phyloP scores from a whole-genome alignment of 2,329 filamentous ascomycete genomes.

The Trichoderma brevicompactum region DNA sequence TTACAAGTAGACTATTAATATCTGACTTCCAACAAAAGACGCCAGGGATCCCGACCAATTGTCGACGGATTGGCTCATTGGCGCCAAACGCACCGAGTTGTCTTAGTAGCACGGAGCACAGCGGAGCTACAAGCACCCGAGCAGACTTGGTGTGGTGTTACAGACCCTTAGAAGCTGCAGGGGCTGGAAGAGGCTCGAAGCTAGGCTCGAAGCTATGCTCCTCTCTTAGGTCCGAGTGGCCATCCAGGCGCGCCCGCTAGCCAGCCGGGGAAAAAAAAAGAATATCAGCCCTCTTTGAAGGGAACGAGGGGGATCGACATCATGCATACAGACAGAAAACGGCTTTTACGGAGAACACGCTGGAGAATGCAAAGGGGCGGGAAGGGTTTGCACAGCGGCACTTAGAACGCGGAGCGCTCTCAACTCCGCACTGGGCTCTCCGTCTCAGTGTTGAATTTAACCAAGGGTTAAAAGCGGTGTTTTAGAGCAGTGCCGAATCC shows the following conservation, averaged over 20 bases:
- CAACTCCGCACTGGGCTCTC: too few species aligned
- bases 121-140: background rate
- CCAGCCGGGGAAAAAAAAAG: background rate
- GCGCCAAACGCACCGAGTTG: background rate
- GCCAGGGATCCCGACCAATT: background rate
- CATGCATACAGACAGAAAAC: constrained; percentile 3
- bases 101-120: background rate
- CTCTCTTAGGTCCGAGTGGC: background rate
- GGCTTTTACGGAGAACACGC: background rate
- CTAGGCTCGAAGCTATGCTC: background rate
- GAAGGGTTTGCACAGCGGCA: too few species aligned
- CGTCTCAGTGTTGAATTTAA: too few species aligned
- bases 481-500: too few species aligned
- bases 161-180: constrained; percentile 6
- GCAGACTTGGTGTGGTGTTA: background rate
- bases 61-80: background rate
- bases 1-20: background rate
- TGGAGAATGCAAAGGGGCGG: background rate
- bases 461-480: too few species aligned
- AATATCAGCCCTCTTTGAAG: background rate
- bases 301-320: constrained; percentile 14
- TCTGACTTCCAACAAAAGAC: background rate
- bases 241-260: background rate
- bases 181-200: background rate
- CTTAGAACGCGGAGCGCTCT: too few species aligned